Evolutionary conservation across 306 rosid species (phyloP).

Genomic region (Bauhinia variegata): DNA sequence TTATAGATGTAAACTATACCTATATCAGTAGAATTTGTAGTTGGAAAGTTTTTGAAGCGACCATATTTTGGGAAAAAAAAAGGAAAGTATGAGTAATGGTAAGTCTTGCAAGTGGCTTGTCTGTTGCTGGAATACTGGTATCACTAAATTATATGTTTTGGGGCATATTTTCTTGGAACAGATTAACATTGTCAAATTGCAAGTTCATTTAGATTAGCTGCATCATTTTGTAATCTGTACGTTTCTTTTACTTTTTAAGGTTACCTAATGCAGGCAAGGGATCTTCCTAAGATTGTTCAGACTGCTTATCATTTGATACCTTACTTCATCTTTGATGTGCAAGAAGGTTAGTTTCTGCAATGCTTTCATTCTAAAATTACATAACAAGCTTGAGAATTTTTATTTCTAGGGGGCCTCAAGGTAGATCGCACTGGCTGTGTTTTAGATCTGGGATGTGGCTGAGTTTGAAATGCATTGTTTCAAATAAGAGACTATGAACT

Average conservation of each 20-base stretch:
- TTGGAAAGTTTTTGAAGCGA: too few relatives aligned
- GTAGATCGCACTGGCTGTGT: constrained; percentile 1
- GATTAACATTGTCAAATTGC: not conserved
- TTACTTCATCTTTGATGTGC: constrained; percentile 86
- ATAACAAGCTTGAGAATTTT: not conserved
- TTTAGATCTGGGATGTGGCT: constrained; percentile 12
- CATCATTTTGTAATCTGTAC: constrained; percentile 23
- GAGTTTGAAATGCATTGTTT: constrained; percentile 17
- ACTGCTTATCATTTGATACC: constrained; percentile 84
- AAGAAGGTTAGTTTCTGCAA: constrained; percentile 70
- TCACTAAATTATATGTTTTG: too few relatives aligned
- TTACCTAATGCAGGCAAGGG: constrained; percentile 75
- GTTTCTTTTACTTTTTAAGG: constrained; percentile 26
- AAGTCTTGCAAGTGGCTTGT: too few relatives aligned
- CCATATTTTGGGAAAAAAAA: too few relatives aligned
- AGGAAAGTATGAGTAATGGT: too few relatives aligned
- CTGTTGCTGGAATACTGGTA: too few relatives aligned
- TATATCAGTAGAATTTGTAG: too few relatives aligned
- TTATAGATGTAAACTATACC: too few relatives aligned
- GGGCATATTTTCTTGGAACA: not conserved
- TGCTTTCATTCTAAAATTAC: constrained; percentile 24
- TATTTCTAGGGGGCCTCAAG: not conserved
- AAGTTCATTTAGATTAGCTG: constrained; percentile 1
- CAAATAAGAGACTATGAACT: not conserved
- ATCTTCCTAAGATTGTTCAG: constrained; percentile 81